Conservation (phyloP, 768 basidiomycete genomes). For the Crepidotus variabilis region DNA sequence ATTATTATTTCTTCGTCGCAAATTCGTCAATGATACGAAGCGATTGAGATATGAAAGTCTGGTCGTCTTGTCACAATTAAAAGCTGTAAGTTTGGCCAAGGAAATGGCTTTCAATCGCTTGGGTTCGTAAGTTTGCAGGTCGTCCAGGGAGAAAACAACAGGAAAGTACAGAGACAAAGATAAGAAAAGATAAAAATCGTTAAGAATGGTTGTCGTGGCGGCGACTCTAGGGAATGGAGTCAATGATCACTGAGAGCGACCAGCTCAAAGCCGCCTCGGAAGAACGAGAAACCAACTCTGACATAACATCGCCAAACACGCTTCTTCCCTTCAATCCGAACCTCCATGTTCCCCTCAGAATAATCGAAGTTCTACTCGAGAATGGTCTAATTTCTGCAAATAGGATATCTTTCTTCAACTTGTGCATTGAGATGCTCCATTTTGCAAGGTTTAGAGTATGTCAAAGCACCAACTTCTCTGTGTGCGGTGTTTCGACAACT, state of each 20-base stretch:
- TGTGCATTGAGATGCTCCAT: neutral
- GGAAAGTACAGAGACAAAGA: neutral
- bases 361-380: neutral
- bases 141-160: neutral
- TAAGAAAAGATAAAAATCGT: neutral
- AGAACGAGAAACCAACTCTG: slow-evolving; percentile 7
- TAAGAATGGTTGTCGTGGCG: neutral
- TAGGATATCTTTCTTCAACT: too few species aligned
- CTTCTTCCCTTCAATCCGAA: neutral
- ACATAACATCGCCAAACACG: slow-evolving; percentile 16
- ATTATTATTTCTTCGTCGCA: too few species aligned
- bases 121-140: neutral
- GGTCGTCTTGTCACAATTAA: neutral
- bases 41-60: neutral
- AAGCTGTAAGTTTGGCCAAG: neutral
- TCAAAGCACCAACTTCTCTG: too few species aligned
- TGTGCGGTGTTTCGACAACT: neutral
- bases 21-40: too few species aligned
- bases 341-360: neutral
- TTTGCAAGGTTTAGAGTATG: too few species aligned
- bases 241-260: neutral
- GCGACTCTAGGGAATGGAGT: neutral
- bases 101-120: neutral
- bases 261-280: slow-evolving; percentile 1
- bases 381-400: too few species aligned